Base-by-base conservation (phyloP, 345 rosid species). In the Eucalyptus leucophloia region DNA sequence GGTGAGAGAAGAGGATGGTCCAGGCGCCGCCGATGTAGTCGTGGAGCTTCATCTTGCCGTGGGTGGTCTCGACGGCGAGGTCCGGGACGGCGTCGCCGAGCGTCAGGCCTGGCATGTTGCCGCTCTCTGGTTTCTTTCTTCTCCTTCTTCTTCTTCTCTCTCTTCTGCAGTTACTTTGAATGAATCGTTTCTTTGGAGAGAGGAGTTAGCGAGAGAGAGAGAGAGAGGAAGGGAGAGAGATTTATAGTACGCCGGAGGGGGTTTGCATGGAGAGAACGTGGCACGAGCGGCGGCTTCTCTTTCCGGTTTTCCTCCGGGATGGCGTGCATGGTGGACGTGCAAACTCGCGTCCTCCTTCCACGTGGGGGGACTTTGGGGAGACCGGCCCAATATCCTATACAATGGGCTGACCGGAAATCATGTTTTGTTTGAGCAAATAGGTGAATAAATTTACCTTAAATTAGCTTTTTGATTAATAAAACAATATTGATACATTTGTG, bases 1-100 rank as follows among this genome's bases (percentile, higher is more conserved):
- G 96, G 86, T 96, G 99, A 30, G 98, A 97, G 94, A 96, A 98
- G 90, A 96, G 94, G 91, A 96, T 91, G 91, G 98, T 93, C 98
- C 97, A 96, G 58, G 87, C 83, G 91, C 92, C 60, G 24, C 87
- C 86, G 8, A 95, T 86, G 93, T 87, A 94, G 92, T 95, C 97
- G 91, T 97, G 94, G 51, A 97, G 95, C 93, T 92, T 96, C 93
- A 95, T 85, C 69, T 92, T 93, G 81, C 95, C 95, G 47, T 92
- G 96, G 58, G 98, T 96, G 89, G 96, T 95, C 89, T 93, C 92
- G 19, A 96, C 96, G 88, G 93, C 90, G 24, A 96, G 97, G 91
- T 96, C 93, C 45, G 98, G 99, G 58, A 96, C 69, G 45, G 67
- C 34, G 69, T 87, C 88, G 58, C 88, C 88, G 47, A 87, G 47